Evolutionary conservation across 441 rosid genomes (phyloP).

Genomic region (Brassica hybrid): DNA sequence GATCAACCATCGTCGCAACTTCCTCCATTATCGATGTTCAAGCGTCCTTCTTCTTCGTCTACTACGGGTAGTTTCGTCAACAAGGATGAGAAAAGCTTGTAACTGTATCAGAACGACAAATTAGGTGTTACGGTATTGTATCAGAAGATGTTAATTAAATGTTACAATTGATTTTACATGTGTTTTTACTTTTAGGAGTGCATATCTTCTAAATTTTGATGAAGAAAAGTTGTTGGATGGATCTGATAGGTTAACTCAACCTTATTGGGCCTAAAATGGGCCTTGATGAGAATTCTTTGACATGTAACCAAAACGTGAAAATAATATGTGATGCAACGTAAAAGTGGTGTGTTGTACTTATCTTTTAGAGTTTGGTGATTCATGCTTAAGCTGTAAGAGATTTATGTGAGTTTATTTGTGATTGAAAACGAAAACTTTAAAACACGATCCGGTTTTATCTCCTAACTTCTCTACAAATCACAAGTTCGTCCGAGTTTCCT

Average conservation of each 20-base stretch:
- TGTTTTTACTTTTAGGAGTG: too few species aligned
- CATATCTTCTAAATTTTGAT: too few species aligned
- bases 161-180: too few species aligned
- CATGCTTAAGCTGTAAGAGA: conserved; percentile 19
- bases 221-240: too few species aligned
- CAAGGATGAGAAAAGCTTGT: conserved; percentile 53
- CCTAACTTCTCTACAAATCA: conserved; percentile 2
- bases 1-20: conserved; percentile 42
- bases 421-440: background rate
- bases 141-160: background rate
- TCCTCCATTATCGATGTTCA: conserved; percentile 56
- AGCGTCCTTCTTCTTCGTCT: conserved; percentile 42
- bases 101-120: conserved; percentile 10
- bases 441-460: conserved; percentile 23
- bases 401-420: background rate
- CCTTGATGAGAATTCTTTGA: background rate
- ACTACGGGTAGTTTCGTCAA: conserved; percentile 42
- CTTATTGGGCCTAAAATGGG: conserved; percentile 16
- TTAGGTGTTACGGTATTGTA: conserved; percentile 27
- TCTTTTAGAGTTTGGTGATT: conserved; percentile 26
- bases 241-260: background rate
- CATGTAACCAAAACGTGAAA: background rate
- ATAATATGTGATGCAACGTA: conserved; percentile 2
- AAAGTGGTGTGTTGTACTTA: background rate
- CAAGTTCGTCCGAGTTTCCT: conserved; percentile 4